These are phyloP conservation scores for Lanzia echinophila DNA, from an alignment of 2,329 filamentous ascomycete genomes.

Conservation along the genomic window DNA sequence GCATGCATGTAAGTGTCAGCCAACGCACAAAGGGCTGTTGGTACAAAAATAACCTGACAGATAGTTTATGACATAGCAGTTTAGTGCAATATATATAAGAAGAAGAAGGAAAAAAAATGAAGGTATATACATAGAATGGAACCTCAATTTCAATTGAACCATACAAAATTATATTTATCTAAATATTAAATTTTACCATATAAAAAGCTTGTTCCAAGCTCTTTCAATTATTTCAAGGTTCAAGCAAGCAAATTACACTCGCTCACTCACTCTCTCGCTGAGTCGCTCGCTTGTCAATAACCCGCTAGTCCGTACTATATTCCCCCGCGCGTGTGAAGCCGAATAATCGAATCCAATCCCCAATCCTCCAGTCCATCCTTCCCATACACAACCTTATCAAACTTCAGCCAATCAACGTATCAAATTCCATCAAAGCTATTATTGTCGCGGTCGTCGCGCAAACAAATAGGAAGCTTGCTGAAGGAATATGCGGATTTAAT, in stretches of 20 bases:
- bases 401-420: background rate
- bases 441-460: background rate
- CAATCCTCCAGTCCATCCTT: background rate
- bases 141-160: too few relatives aligned
- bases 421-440: background rate
- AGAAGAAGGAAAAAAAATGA: too few relatives aligned
- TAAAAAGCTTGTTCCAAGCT: too few relatives aligned
- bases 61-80: background rate
- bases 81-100: background rate
- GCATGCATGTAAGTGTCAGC: background rate
- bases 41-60: background rate
- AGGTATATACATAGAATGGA: too few relatives aligned
- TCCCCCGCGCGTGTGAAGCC: background rate
- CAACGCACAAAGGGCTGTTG: conserved; percentile 7
- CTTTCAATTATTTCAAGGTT: too few relatives aligned
- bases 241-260: too few relatives aligned
- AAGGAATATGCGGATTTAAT: background rate
- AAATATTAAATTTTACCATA: too few relatives aligned
- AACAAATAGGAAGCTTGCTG: background rate
- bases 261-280: too few relatives aligned
- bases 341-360: background rate
- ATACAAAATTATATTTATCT: too few relatives aligned
- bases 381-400: conserved; percentile 1
- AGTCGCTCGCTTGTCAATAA: too few relatives aligned
- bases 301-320: too few relatives aligned